Evolutionary conservation across 2,329 filamentous ascomycete genomes (phyloP).

Genomic region (Fonsecaea pedrosoi): DNA sequence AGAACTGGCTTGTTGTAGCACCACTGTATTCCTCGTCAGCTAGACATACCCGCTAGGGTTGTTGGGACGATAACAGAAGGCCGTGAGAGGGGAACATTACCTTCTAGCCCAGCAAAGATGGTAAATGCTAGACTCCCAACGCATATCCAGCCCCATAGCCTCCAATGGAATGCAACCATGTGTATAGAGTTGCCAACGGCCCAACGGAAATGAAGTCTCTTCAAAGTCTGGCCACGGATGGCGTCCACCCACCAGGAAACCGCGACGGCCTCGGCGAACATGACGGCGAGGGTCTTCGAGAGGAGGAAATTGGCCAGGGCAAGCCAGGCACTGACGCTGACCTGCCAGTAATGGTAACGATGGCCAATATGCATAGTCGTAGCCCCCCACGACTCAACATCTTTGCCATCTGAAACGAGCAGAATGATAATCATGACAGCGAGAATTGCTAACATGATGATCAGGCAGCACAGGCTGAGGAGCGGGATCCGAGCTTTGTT

Average conservation of each 20-base stretch:
- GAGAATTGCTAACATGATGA: conserved; percentile 10
- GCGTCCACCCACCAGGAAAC: conserved; percentile 21
- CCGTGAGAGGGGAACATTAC: background rate
- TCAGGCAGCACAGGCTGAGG: conserved; percentile 12
- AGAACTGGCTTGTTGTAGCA: conserved; percentile 21
- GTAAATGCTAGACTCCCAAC: conserved; percentile 13
- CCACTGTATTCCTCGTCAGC: background rate
- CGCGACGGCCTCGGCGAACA: conserved; percentile 14
- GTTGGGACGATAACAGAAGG: background rate
- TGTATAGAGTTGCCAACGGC: conserved; percentile 13
- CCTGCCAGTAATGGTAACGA: conserved; percentile 7
- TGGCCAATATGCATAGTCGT: background rate
- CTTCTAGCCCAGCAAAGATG: conserved; percentile 19
- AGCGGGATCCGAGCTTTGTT: conserved; percentile 8
- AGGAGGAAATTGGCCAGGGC: conserved; percentile 13
- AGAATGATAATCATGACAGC: conserved; percentile 11
- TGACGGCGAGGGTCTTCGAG: conserved; percentile 8
- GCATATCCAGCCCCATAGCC: conserved; percentile 17
- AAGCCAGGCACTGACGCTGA: conserved; percentile 15
- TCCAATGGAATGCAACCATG: background rate
- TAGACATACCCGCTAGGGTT: background rate
- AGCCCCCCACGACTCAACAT: conserved; percentile 12
- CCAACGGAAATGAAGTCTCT: conserved; percentile 14
- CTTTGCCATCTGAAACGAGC: conserved; percentile 14
- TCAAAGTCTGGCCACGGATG: conserved; percentile 9